Conservation (phyloP, 2,329 filamentous ascomycete genomes). For the Ceratocystis ficicola region DNA sequence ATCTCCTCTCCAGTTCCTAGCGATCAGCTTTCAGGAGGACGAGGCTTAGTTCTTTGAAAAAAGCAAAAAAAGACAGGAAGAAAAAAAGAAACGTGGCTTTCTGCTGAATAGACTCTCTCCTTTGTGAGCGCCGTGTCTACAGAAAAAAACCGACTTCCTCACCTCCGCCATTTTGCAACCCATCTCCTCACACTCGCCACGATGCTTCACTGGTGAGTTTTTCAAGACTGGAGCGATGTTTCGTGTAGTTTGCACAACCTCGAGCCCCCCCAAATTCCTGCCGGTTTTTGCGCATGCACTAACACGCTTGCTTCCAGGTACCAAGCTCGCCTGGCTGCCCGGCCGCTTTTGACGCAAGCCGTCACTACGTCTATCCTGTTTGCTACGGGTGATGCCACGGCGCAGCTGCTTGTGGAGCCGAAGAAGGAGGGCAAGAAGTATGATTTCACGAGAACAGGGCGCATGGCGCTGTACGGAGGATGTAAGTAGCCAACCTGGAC, state of each 20-base stretch:
- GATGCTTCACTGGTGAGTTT: constrained; percentile 16
- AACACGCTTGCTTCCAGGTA: constrained; percentile 48
- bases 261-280: too few relatives aligned
- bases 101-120: background rate
- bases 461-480: constrained; percentile 72
- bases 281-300: too few relatives aligned
- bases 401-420: constrained; percentile 82
- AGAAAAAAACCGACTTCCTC: background rate
- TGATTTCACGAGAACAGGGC: constrained; percentile 56
- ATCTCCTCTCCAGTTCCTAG: background rate
- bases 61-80: background rate
- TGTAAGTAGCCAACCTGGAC: constrained; percentile 36
- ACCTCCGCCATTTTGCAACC: background rate
- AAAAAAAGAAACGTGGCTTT: constrained; percentile 8
- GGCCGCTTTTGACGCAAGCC: constrained; percentile 80
- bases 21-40: background rate
- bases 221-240: background rate
- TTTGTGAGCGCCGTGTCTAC: background rate
- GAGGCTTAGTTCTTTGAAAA: background rate
- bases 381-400: constrained; percentile 77
- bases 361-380: constrained; percentile 87
- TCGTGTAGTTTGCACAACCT: too few relatives aligned
- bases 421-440: constrained; percentile 57
- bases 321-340: constrained; percentile 64
- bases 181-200: background rate